Base-by-base conservation (phyloP, 306 rosid genomes). In the Inga laurina region DNA sequence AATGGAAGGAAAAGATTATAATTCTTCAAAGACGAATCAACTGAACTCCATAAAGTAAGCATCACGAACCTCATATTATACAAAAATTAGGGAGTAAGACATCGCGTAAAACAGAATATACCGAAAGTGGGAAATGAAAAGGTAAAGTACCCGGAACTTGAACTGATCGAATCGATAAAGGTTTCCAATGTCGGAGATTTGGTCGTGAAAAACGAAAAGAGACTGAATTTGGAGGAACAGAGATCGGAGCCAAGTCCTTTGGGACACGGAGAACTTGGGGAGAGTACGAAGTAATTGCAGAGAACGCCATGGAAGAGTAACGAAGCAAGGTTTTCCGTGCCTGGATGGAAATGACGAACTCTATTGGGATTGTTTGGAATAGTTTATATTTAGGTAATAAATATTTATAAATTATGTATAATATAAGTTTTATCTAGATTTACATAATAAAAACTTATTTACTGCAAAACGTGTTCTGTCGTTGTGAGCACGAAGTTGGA, bases 131-230 rank as follows among this genome's bases (percentile, higher is more conserved):
- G 52, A 13, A 18, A 61, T 41, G 19, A 24, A 71, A 71, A 44
- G 32, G 22, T 67, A 78, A n/a, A 51, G 61, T 72, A 91, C 98
- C 97, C 8, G 93, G 75, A 85, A 84, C n/a, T 21, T 94, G 91
- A 81, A 84, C 83, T 16, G 97, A 85, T 84, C 97, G 97, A 90
- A 95, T 86, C 35, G 94, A 90, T 10, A 93, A 73, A 43, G 88
- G 73, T 75, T 84, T 88, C 3, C 75, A 77, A 69, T 80, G 90
- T 81, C 82, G 83, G 87, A 89, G 85, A 51, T 65, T 81, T 30
- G 80, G 54, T 27, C 64, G 74, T n/a, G 92, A 82, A 68, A 73
- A 79, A 51, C 88, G 89, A 39, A 90, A 79, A 57, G 93, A 87
- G 75, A 84, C 11, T 32, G 93, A 85, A 82, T 45, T 79, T 39